Evolutionary conservation across 306 rosid species (phyloP), one percentile per base, ranked within the genome.

Genomic region (Lathyrus oleraceus): DNA sequence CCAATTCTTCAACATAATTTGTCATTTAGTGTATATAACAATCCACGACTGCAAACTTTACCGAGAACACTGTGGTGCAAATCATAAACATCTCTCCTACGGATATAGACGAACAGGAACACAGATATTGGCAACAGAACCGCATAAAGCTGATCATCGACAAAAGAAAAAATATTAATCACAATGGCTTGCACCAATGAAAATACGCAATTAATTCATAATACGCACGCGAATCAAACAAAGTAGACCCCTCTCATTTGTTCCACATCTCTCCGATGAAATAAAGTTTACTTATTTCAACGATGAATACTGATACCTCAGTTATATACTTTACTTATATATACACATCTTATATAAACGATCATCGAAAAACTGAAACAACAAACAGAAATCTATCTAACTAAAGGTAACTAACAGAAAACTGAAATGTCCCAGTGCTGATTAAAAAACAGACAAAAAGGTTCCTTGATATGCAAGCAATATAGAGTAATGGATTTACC

Each of bases 41-140:
- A 53, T 20, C 32, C 5, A n/a, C n/a, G 2, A 53, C 4, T 21
- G 20, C 47, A 30, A 49, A 67, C 20, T 43, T 77, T 86, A 94
- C 99, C 99, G 56, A 94, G 83, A 83, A 85, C 42, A 73, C 92
- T 78, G 75, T 91, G 84, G 79, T 94, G 99, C 76, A 94, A 82
- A 85, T 94, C 99, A 78, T 91, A 91, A 56, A 94, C 97, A 76
- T 83, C 85, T 75, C 87, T 82, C 84, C 96, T 79, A 7, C 96
- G 90, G 70, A 76, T 38, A 63, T 94, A 94, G 78, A 85, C 13
- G 47, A 87, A 20, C 25, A 91, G 52, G 83, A 89, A 88, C 64
- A 94, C 75, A 21, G 65, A 71, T 62, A 88, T 77, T 10, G 99
- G 99, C 85, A 94, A 61, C 86, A 94, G 48, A 64, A 94, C 86